These are phyloP conservation scores for Pleurotus tuber-regium DNA, from an alignment of 768 basidiomycete species.

Conservation along the genomic window DNA sequence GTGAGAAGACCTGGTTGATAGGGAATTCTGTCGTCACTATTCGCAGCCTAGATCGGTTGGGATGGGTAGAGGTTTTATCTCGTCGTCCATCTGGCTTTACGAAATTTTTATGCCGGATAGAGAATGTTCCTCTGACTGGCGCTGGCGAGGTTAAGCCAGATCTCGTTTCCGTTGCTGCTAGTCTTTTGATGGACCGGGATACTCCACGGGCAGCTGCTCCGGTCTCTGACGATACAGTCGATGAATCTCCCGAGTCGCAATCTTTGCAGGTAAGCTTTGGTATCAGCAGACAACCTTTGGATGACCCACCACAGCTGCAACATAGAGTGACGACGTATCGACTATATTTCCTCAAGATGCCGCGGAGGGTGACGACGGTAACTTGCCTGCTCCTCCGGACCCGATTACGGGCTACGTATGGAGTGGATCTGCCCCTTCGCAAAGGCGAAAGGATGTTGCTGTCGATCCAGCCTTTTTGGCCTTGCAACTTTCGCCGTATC, in stretches of 20 bases:
- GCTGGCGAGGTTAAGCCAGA: constrained; percentile 86
- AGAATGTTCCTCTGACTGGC: constrained; percentile 85
- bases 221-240: constrained; percentile 18
- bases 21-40: constrained; percentile 87
- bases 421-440: constrained; percentile 84
- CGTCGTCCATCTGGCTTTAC: constrained; percentile 89
- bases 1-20: constrained; percentile 80
- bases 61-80: constrained; percentile 87
- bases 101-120: constrained; percentile 77
- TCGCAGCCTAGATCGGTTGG: constrained; percentile 63
- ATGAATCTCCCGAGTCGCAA: too few relatives aligned
- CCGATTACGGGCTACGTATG: constrained; percentile 86
- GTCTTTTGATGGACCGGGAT: constrained; percentile 69
- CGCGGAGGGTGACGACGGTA: constrained; percentile 16
- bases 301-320: neutral
- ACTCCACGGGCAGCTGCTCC: constrained; percentile 30
- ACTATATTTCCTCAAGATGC: constrained; percentile 19
- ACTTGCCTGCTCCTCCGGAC: constrained; percentile 51
- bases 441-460: constrained; percentile 80
- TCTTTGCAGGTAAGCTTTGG: constrained; percentile 16
- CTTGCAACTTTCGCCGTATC: constrained; percentile 78
- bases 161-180: constrained; percentile 64
- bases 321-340: neutral
- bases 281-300: neutral
- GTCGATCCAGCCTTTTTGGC: constrained; percentile 85